Evolutionary conservation across 2,329 filamentous ascomycete species (phyloP), one percentile per base, ranked within the genome.

Genomic region (Aspergillus costaricaensis): DNA sequence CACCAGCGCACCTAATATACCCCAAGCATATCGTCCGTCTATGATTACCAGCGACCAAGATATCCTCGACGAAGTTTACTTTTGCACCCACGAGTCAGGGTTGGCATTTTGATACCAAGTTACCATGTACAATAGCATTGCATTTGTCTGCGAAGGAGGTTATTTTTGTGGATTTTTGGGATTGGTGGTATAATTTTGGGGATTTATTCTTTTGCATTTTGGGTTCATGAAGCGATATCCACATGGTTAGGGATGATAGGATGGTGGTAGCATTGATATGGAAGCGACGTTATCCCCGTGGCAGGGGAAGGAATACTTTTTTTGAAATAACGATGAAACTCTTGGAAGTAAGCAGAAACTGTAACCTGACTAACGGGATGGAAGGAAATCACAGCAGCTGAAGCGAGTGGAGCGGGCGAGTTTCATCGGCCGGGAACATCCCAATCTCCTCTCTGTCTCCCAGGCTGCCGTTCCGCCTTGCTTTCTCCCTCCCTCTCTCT

Each of bases 401-500:
- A 17, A 25, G 15, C 14, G 36, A 32, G 52, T 44, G 52, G 52
- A 50, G 52, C 36, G 36, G 23, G 15, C 38, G 36, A 43, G 52
- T 55, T 55, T 55, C 52, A 43, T 19, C 56, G 27, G 38, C 55
- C 52, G 38, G 49, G 50, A 55, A 54, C 50, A 51, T 58, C 50
- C 52, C 57, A 59, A 55, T 55, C 32, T 59, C 51, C 59, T 58
- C 15, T 21, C 27, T 21, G 10, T 30, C 27, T 21, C 39, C 4
- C 51, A 17, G 21, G 25, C 53, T 27, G 25, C 14, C 53, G 36
- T 25, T 32, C 39, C 53, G 53, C 39, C 53, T 55, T 54, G 60
- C 43, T 53, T 48, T 61, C 55, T 59, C 48, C 47, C 59, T 57
- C 47, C 47, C 54, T 36, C n/a, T 44, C 53, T 47, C 48, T 47